Evolutionary conservation across 306 rosid genomes (phyloP), one percentile per base, ranked within the genome.

Genomic region (Abrus precatorius): DNA sequence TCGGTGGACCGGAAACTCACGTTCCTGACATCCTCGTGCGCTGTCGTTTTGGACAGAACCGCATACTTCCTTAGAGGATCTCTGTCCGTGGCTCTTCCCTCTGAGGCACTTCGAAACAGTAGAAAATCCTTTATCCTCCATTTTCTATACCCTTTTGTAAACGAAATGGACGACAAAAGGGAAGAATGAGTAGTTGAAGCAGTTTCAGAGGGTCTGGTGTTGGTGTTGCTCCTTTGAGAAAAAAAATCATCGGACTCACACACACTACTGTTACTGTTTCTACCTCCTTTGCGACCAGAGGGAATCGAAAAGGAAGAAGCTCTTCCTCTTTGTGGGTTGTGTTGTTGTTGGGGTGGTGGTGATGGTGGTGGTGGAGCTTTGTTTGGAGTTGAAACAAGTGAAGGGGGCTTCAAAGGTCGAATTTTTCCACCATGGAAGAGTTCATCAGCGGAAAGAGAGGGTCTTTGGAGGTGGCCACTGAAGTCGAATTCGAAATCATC

Each of bases 31-130:
- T 93, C 97, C 38, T 91, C 95, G 30, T 49, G 70, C 64, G 59
- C 83, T 4, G 80, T 67, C 83, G 84, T 90, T 83, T 88, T 93
- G 3, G 91, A 72, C 88, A 88, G 33, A 13, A 74, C 68, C 0
- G 84, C 28, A 59, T 87, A 93, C 57, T 87, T 91, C 47, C 86
- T 84, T 36, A 86, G n/a, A 0, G 87, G 86, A 53, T 91, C 97
- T 75, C 82, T 91, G 2, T 88, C 88, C 2, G 92, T 69, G 1
- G 88, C 92, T 7, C 99, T 61, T 8, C 99, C 99, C 69, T 95
- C 97, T 1, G 98, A 95, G 0, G 97, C 97, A 69, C 97, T 92
- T 27, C 98, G 92, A 53, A 95, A 95, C 61, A 95, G 56, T 30
- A 91, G 80, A 12, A 95, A 74, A 62, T 95, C 97, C 66, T 80